Evolutionary conservation across 2,329 filamentous ascomycete genomes (phyloP).

Genomic region (Cryphonectria naterciae): DNA sequence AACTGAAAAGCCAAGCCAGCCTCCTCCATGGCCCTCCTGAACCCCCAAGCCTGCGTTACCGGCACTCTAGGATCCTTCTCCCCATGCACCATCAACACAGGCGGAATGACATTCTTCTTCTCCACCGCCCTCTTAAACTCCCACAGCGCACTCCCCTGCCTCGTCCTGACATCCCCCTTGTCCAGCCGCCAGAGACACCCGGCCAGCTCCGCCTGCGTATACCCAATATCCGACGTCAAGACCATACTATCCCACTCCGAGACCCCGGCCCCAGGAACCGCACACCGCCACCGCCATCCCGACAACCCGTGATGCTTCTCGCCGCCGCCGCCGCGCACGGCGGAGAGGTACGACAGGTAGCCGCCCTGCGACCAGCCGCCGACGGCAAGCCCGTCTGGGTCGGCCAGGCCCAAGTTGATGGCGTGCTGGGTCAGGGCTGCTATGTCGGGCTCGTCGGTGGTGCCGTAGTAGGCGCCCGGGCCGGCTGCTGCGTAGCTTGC

Average conservation of each 20-base stretch:
- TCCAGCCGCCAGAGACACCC: constrained; percentile 35
- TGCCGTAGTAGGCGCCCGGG: constrained; percentile 34
- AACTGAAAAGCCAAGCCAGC: constrained; percentile 38
- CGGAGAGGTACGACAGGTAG: constrained; percentile 42
- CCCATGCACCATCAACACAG: constrained; percentile 36
- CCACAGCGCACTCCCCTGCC: constrained; percentile 22
- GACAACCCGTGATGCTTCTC: constrained; percentile 29
- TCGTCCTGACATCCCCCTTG: constrained; percentile 22
- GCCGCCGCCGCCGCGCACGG: constrained; percentile 40
- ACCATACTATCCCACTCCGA: constrained; percentile 42
- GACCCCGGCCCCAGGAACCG: constrained; percentile 43
- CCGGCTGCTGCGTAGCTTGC: constrained; percentile 37
- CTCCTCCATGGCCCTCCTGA: constrained; percentile 37
- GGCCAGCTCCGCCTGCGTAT: constrained; percentile 34
- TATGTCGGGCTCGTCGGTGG: constrained; percentile 43
- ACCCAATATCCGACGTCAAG: constrained; percentile 39
- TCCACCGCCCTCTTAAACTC: constrained; percentile 21
- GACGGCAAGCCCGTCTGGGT: constrained; percentile 39
- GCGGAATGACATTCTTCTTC: constrained; percentile 19
- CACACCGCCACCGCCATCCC: constrained; percentile 43
- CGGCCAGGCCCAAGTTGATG: constrained; percentile 38
- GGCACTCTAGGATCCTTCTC: constrained; percentile 40
- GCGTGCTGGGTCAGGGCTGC: constrained; percentile 40
- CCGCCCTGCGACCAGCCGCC: constrained; percentile 46
- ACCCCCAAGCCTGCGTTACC: constrained; percentile 39